Base-by-base conservation (phyloP, 139 green algal genomes). In the Tetraselmis striata region DNA sequence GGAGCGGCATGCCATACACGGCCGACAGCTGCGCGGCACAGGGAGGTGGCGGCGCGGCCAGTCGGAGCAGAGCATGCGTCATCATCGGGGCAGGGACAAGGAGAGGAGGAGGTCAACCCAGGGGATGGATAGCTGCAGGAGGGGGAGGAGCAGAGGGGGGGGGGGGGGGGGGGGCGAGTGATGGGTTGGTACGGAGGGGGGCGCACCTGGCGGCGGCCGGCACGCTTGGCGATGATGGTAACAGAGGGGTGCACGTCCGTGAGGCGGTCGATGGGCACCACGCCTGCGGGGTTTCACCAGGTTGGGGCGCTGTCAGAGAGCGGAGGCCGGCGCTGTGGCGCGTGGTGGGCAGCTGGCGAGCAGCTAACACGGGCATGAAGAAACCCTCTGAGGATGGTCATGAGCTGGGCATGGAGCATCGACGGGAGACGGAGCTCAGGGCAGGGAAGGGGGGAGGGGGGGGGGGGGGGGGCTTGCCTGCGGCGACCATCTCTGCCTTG, bases 251-350 rank as follows among this genome's bases (percentile, higher is more conserved):
- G 86, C 2, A 98, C 91, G 45, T 98, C 96, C 30, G 95, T 98
- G 26, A 99, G 90, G 1, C 94, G 87, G 84, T 99, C 97, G 59
- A 99, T 98, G 77, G 97, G 97, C 26, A 99, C 91, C 23, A 99
- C 97, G 76, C 97, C 97, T 87, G n/a, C n/a, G n/a, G n/a, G n/a
- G n/a, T n/a, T n/a, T n/a, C n/a, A n/a, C n/a, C n/a, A n/a, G n/a
- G n/a, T n/a, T n/a, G n/a, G n/a, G n/a, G n/a, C n/a, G n/a, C n/a
- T n/a, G n/a, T n/a, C n/a, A n/a, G n/a, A n/a, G n/a, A n/a, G n/a
- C n/a, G n/a, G n/a, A n/a, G n/a, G n/a, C n/a, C n/a, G n/a, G n/a
- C n/a, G n/a, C n/a, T n/a, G n/a, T n/a, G n/a, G n/a, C n/a, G n/a
- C n/a, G n/a, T n/a, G n/a, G n/a, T n/a, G n/a, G n/a, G n/a, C n/a